These are phyloP conservation scores for Daldinia childiae DNA, from an alignment of 495 filamentous ascomycete species.

Conservation along the genomic window DNA sequence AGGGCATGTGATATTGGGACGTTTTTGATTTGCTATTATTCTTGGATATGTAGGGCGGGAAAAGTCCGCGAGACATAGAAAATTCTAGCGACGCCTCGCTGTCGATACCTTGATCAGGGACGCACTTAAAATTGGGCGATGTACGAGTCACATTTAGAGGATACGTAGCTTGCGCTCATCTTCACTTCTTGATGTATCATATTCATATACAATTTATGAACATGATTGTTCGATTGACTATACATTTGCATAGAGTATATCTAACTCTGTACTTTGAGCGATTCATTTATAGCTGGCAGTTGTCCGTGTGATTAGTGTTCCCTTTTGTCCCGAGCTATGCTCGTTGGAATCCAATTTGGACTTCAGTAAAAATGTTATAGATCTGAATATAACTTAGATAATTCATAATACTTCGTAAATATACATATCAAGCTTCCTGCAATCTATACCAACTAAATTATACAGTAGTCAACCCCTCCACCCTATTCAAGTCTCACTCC, in stretches of 20 bases:
- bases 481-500: no score
- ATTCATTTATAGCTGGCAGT: neutral
- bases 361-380: no score
- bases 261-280: neutral
- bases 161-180: neutral
- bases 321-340: no score
- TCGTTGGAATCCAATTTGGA: no score
- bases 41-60: conserved; percentile 4
- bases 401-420: no score
- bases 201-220: conserved; percentile 28
- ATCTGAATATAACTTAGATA: no score
- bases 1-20: neutral
- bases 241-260: no score
- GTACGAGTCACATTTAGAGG: neutral
- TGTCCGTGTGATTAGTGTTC: neutral
- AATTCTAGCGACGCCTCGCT: conserved; percentile 1
- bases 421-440: no score
- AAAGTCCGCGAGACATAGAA: conserved; percentile 3
- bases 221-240: conserved; percentile 23
- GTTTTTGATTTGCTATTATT: neutral
- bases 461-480: no score
- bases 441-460: no score
- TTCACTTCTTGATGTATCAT: conserved; percentile 39
- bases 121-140: conserved; percentile 6
- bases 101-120: conserved; percentile 12